These are phyloP conservation scores for Cryptococcus deneoformans DNA, from an alignment of 1,284 basidiomycete genomes.

Conservation along the genomic window DNA sequence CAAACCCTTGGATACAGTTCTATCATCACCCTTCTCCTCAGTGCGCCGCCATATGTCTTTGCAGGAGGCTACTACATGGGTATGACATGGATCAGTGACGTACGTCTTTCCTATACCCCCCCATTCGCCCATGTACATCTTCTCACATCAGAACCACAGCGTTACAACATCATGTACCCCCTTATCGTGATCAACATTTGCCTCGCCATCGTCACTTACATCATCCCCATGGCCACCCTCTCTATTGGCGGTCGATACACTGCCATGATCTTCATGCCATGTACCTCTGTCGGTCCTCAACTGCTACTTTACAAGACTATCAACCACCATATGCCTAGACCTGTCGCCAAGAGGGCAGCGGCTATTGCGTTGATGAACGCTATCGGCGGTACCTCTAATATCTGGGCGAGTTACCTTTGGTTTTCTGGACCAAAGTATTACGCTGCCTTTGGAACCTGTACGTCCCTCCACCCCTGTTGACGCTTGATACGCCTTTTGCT, in stretches of 20 bases:
- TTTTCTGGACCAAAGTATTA: constrained; percentile 16
- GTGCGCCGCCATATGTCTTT: constrained; percentile 45
- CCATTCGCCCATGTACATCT: no score
- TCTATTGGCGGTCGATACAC: constrained; percentile 36
- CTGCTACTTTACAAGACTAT: constrained; percentile 36
- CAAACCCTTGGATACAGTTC: constrained; percentile 36
- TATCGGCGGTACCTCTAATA: constrained; percentile 30
- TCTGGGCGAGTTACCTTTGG: constrained; percentile 22
- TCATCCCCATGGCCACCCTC: constrained; percentile 30
- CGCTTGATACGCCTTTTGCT: not conserved
- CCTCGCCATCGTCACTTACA: constrained; percentile 23
- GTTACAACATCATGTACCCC: constrained; percentile 20
- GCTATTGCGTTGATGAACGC: constrained; percentile 31
- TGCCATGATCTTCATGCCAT: constrained; percentile 39
- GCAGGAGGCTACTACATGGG: constrained; percentile 24
- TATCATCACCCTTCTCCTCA: constrained; percentile 44
- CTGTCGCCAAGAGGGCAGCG: constrained; percentile 32
- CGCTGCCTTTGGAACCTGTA: constrained; percentile 21
- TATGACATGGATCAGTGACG: constrained; percentile 24
- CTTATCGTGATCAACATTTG: constrained; percentile 22
- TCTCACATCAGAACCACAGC: no score
- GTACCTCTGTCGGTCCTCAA: constrained; percentile 27
- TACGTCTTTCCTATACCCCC: constrained; percentile 6
- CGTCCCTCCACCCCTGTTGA: constrained; percentile 1
- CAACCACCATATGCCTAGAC: constrained; percentile 31